phyloP scores from a whole-genome alignment of 1,139 yeast genomes.

The Nakaseomyces nivariensis region DNA sequence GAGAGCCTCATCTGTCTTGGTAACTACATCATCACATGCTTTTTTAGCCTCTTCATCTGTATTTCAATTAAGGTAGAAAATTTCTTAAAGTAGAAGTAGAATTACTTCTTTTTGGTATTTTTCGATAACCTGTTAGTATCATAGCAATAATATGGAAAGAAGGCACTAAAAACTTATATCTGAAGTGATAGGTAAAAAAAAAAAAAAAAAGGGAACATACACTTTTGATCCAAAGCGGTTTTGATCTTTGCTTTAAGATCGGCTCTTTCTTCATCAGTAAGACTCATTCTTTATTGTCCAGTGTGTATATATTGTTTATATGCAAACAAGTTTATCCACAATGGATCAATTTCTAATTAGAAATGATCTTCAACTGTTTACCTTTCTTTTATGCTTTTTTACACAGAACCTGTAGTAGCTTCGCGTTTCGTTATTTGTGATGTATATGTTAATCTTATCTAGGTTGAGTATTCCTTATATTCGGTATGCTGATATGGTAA shows the following conservation, averaged over 20 bases:
- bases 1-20: background rate
- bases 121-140: too few relatives aligned
- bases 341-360: too few relatives aligned
- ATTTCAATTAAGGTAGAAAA: too few relatives aligned
- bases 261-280: background rate
- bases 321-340: background rate
- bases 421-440: background rate
- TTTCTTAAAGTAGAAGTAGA: too few relatives aligned
- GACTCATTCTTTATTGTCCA: background rate
- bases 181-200: background rate
- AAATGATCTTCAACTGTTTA: too few relatives aligned
- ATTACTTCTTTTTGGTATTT: too few relatives aligned
- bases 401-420: background rate
- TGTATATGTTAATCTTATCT: background rate
- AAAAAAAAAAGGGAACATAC: background rate
- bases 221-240: background rate
- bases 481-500: too few relatives aligned
- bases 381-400: background rate
- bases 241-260: background rate
- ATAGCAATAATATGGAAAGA: too few relatives aligned
- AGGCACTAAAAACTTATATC: too few relatives aligned
- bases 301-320: background rate
- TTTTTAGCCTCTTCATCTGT: slow-evolving; percentile 1
- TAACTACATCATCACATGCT: background rate
- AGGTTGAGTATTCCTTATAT: background rate